Evolutionary conservation across 2,329 filamentous ascomycete species (phyloP).

Genomic region (Aureobasidium sp.): DNA sequence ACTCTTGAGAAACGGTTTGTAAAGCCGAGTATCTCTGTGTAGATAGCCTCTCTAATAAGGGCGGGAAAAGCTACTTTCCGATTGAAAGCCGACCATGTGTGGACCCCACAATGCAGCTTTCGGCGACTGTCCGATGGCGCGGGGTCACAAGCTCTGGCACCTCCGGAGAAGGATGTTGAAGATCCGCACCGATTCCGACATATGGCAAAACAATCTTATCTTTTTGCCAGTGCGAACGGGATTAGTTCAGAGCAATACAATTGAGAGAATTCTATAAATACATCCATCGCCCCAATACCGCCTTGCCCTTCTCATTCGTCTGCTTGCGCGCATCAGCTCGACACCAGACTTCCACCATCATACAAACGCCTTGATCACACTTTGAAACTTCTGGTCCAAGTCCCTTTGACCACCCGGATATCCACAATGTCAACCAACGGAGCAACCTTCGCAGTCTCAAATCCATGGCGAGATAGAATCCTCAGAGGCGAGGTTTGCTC

Average conservation of each 20-base stretch:
- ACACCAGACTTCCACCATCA: background rate
- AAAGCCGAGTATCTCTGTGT: too few relatives aligned
- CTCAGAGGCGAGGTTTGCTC: slow-evolving; percentile 1
- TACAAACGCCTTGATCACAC: background rate
- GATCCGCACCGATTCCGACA: background rate
- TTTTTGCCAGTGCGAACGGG: background rate
- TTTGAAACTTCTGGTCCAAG: too few relatives aligned
- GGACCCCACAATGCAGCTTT: background rate
- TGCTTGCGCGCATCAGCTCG: background rate
- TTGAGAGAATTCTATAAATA: background rate
- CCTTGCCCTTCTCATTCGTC: background rate
- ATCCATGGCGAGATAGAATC: slow-evolving; percentile 1
- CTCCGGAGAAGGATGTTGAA: background rate
- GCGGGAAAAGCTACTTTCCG: background rate
- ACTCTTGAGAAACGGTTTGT: too few relatives aligned
- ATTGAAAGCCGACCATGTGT: background rate
- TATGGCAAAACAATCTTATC: background rate
- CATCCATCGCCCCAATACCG: background rate
- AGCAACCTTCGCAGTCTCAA: background rate
- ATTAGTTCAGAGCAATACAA: background rate
- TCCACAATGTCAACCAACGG: background rate
- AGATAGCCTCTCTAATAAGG: too few relatives aligned
- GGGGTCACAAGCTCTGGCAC: background rate
- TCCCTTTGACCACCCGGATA: background rate
- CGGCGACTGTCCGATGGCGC: background rate